Percentiles rank a stretch among this genome's conserved stretches.
Evolutionary conservation across 306 rosid genomes (phyloP).

Genomic region (Rosa persica): DNA sequence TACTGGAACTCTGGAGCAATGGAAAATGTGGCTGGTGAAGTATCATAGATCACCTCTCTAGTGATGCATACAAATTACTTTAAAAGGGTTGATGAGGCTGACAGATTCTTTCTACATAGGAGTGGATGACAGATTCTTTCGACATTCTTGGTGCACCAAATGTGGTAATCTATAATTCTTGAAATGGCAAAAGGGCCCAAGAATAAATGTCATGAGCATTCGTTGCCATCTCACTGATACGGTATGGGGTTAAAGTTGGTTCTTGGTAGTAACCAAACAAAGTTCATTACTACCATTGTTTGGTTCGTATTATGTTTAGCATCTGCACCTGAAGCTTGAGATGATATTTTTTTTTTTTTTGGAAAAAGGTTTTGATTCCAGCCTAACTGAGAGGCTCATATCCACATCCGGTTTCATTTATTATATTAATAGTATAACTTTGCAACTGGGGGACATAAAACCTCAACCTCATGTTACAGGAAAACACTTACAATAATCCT

Average conservation of each 20-base stretch:
- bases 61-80: background rate
- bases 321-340: background rate
- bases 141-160: slow-evolving; percentile 7
- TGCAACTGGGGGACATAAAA: no score
- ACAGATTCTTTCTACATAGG: slow-evolving; percentile 2
- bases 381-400: no score
- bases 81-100: background rate
- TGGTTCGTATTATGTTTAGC: background rate
- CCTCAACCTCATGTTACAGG: no score
- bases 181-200: background rate
- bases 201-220: slow-evolving; percentile 1
- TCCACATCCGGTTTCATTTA: no score
- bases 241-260: background rate
- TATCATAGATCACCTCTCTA: background rate
- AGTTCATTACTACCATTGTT: background rate
- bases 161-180: background rate
- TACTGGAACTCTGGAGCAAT: background rate
- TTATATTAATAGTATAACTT: no score
- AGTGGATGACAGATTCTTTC: no score
- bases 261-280: background rate
- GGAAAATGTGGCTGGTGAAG: slow-evolving; percentile 4
- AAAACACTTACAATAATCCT: no score
- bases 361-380: no score
- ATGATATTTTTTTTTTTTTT: background rate
- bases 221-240: background rate